A percentile compares a stretch with the other conserved stretches of the same genome.
Evolutionary conservation across 2,329 filamentous ascomycete genomes (phyloP).

Genomic region (Aureobasidium subglaciale): DNA sequence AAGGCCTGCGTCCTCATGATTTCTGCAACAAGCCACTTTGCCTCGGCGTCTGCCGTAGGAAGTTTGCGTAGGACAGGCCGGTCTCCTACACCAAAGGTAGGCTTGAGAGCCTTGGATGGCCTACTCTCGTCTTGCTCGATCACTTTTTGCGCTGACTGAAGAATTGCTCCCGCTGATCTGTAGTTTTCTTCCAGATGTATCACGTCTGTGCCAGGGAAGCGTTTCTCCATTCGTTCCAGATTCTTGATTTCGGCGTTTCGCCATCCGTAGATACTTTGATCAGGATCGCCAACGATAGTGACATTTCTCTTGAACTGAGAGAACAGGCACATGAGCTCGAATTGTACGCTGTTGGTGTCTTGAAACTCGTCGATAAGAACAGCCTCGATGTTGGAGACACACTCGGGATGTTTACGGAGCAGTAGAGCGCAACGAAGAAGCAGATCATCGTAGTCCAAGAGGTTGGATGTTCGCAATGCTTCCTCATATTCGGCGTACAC

Average conservation of each 20-base stretch:
- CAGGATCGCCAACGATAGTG: constrained; percentile 91
- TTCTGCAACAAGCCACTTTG: constrained; percentile 81
- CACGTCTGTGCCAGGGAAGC: constrained; percentile 71
- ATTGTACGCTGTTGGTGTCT: constrained; percentile 92
- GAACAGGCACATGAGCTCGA: constrained; percentile 85
- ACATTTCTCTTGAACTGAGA: constrained; percentile 67
- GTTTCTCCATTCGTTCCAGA: constrained; percentile 65
- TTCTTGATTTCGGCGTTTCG: constrained; percentile 89
- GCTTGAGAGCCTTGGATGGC: constrained; percentile 70
- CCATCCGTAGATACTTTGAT: constrained; percentile 97
- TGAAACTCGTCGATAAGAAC: constrained; percentile 97
- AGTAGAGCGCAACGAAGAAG: constrained; percentile 77
- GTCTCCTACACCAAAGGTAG: constrained; percentile 74
- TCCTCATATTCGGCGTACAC: constrained; percentile 71
- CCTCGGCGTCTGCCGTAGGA: constrained; percentile 63
- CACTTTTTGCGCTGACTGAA: constrained; percentile 70
- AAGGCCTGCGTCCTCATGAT: constrained; percentile 64
- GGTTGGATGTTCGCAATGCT: constrained; percentile 65
- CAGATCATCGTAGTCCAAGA: constrained; percentile 92
- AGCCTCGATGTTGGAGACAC: constrained; percentile 81
- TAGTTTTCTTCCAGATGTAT: constrained; percentile 92
- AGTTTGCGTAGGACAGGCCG: constrained; percentile 73
- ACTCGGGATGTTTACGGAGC: constrained; percentile 63
- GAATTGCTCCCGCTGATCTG: constrained; percentile 77
- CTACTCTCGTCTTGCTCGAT: constrained; percentile 83